A percentile compares a stretch with the other conserved stretches of the same genome.
These are phyloP conservation scores for Mycena pura DNA, from an alignment of 768 basidiomycete species.

Conservation along the genomic window DNA sequence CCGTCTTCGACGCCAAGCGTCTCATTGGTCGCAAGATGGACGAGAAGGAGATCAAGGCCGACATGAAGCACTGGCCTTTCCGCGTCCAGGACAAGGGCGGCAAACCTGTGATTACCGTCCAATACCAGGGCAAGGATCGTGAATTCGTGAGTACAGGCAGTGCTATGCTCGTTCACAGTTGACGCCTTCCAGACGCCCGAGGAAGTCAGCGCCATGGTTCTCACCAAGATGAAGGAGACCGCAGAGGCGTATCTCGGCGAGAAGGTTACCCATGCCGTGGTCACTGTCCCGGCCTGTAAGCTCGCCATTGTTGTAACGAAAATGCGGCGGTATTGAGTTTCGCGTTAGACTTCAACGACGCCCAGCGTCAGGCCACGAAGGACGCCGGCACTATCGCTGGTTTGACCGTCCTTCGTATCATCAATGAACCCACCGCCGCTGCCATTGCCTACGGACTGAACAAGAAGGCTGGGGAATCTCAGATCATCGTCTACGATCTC, in stretches of 20 bases:
- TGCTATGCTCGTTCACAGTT: neutral
- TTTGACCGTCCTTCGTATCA: constrained; percentile 93
- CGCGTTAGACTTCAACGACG: constrained; percentile 90
- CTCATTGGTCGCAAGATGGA: constrained; percentile 88
- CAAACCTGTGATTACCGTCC: constrained; percentile 81
- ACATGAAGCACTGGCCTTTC: constrained; percentile 94
- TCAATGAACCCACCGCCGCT: constrained; percentile 97
- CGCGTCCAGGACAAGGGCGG: constrained; percentile 77
- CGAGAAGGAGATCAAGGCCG: constrained; percentile 80
- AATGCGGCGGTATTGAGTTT: constrained; percentile 15
- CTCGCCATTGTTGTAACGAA: constrained; percentile 7
- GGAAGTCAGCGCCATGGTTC: constrained; percentile 95
- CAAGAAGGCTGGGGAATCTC: constrained; percentile 93
- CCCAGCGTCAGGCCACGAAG: constrained; percentile 98
- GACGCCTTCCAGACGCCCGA: constrained; percentile 76
- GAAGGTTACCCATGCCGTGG: constrained; percentile 96
- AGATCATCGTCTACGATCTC: constrained; percentile 98
- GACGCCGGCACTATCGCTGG: constrained; percentile 96
- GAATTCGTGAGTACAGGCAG: constrained; percentile 74
- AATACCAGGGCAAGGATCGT: constrained; percentile 79
- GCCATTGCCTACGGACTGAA: constrained; percentile 98
- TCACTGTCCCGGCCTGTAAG: constrained; percentile 95
- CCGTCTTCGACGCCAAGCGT: constrained; percentile 96
- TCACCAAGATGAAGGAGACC: constrained; percentile 98
- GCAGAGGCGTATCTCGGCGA: constrained; percentile 97